These are phyloP conservation scores for Coniochaeta pulveracea DNA, from an alignment of 2,329 filamentous ascomycete genomes.

Conservation along the genomic window DNA sequence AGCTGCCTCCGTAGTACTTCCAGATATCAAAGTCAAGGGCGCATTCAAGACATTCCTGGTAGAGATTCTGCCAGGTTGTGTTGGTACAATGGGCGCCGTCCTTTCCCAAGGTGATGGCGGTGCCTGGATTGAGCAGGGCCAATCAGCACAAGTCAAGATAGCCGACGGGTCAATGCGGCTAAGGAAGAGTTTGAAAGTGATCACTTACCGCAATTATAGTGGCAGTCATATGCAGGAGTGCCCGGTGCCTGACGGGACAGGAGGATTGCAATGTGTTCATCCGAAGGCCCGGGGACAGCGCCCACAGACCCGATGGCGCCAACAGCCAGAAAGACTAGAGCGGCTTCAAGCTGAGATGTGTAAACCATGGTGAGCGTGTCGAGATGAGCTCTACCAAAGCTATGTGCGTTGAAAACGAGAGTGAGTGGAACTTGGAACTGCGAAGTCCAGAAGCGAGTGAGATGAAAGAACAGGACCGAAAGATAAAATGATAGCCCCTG, in stretches of 20 bases:
- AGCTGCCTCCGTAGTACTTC: conserved; percentile 26
- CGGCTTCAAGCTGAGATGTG: conserved; percentile 3
- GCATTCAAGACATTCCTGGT: conserved; percentile 31
- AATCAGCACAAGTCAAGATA: no score
- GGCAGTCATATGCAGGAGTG: conserved; percentile 32
- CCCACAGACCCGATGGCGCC: conserved; percentile 4
- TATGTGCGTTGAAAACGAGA: conserved; percentile 1
- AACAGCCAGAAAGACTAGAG: conserved; percentile 5
- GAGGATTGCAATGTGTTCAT: conserved; percentile 13
- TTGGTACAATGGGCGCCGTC: conserved; percentile 24
- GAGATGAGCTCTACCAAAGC: neutral
- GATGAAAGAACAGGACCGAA: neutral
- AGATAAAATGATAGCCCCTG: neutral
- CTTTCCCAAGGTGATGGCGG: conserved; percentile 22
- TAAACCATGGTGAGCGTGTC: neutral
- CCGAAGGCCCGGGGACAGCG: conserved; percentile 6
- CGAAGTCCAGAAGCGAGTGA: no score
- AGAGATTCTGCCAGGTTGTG: conserved; percentile 25
- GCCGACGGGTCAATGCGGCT: neutral
- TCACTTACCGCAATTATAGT: conserved; percentile 35
- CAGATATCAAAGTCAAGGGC: conserved; percentile 31
- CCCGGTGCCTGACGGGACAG: conserved; percentile 32
- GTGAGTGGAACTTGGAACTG: neutral
- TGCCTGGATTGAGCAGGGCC: conserved; percentile 10
- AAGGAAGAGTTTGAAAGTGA: neutral